Evolutionary conservation across 2,329 filamentous ascomycete species (phyloP).

Genomic region (Achaetomium macrosporum): DNA sequence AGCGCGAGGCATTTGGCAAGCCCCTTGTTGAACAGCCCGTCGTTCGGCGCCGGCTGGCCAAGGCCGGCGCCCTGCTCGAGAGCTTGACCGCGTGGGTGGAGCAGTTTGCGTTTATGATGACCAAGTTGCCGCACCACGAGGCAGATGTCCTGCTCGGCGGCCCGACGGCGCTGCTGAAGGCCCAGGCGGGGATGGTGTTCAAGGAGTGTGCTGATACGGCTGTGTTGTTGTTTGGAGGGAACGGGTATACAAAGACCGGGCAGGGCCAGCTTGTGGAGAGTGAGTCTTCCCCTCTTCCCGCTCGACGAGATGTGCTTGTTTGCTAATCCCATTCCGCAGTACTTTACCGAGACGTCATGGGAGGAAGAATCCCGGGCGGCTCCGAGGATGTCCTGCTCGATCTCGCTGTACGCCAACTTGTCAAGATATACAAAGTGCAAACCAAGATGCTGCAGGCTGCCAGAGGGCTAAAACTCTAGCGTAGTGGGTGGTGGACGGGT

Average conservation of each 20-base stretch:
- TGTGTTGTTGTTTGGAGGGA: conserved; percentile 67
- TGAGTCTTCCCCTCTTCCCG: conserved; percentile 35
- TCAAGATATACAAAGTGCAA: conserved; percentile 59
- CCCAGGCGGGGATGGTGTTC: conserved; percentile 64
- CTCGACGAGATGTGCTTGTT: neutral
- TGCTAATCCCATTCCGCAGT: conserved; percentile 32
- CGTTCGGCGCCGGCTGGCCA: conserved; percentile 66
- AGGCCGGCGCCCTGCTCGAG: conserved; percentile 62
- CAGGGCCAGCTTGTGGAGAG: conserved; percentile 67
- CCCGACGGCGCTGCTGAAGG: conserved; percentile 66
- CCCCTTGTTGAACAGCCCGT: conserved; percentile 68
- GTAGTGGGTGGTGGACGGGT: no score
- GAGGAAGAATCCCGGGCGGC: conserved; percentile 58
- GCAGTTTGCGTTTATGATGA: conserved; percentile 63
- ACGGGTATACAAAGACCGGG: conserved; percentile 63
- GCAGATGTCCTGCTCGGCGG: conserved; percentile 63
- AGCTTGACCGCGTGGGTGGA: conserved; percentile 68
- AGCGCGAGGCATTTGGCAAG: conserved; percentile 36
- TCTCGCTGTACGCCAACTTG: conserved; percentile 61
- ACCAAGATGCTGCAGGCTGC: conserved; percentile 39
- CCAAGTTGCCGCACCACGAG: conserved; percentile 53
- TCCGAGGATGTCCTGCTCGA: conserved; percentile 70
- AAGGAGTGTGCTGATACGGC: conserved; percentile 66
- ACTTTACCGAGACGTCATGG: conserved; percentile 59
- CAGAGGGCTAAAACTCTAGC: conserved; percentile 3